A percentile compares a stretch with the other conserved stretches of the same genome.
These are phyloP conservation scores for Populus alba DNA, from an alignment of 345 rosid genomes.

Conservation along the genomic window DNA sequence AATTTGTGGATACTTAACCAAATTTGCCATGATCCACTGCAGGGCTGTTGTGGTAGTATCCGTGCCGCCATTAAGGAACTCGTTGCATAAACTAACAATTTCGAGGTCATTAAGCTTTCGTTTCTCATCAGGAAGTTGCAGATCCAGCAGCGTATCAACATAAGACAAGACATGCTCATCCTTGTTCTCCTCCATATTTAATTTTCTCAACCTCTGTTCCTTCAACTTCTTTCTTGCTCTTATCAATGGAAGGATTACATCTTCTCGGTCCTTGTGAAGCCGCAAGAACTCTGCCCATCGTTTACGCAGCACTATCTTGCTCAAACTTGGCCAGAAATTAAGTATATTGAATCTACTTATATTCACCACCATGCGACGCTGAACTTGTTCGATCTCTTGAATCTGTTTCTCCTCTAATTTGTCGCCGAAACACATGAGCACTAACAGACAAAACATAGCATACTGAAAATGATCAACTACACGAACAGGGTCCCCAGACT, in stretches of 20 bases:
- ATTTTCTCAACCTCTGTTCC: not conserved
- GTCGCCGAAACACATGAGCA: conserved; percentile 22
- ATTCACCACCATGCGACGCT: not conserved
- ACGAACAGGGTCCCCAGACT: conserved; percentile 10
- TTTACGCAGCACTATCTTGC: conserved; percentile 7
- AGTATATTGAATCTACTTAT: not conserved
- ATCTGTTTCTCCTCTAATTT: conserved; percentile 14
- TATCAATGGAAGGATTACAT: conserved; percentile 14
- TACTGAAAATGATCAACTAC: conserved; percentile 1
- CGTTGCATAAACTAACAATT: conserved; percentile 2
- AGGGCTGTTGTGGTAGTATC: conserved; percentile 16
- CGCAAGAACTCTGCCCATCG: conserved; percentile 14
- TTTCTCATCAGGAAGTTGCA: conserved; percentile 21
- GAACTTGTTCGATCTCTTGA: conserved; percentile 5
- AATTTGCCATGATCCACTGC: conserved; percentile 24
- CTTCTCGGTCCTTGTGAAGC: not conserved
- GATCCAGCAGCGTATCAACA: conserved; percentile 17
- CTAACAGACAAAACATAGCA: conserved; percentile 19
- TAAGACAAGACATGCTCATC: not conserved
- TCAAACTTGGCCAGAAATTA: conserved; percentile 5
- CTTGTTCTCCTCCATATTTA: not conserved
- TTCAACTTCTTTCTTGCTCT: conserved; percentile 5
- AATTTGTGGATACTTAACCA: conserved; percentile 15
- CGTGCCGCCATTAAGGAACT: conserved; percentile 14
- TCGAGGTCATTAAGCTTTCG: conserved; percentile 12